Conservation (phyloP, 1,284 basidiomycete species). For the Apiotrichum veenhuisii region DNA sequence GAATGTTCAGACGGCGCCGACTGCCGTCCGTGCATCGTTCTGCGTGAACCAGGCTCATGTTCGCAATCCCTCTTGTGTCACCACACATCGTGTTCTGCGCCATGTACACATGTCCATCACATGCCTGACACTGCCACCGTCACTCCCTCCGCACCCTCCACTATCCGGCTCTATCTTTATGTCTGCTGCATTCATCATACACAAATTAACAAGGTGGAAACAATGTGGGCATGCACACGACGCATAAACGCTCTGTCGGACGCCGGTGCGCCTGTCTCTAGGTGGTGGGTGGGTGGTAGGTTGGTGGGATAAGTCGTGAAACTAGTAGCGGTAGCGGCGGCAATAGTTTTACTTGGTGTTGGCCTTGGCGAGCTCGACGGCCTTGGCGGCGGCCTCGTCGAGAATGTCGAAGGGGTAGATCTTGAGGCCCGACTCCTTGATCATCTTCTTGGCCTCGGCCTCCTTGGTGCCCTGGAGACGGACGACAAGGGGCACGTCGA, state of each 20-base stretch:
- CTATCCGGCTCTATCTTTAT: not conserved
- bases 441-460: constrained; percentile 90
- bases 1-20: too few relatives aligned
- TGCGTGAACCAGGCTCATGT: too few relatives aligned
- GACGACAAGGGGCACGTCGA: constrained; percentile 86
- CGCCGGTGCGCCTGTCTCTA: not conserved
- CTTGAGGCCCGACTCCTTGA: constrained; percentile 84
- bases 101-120: too few relatives aligned
- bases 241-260: not conserved
- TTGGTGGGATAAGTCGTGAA: not conserved
- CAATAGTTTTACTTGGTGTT: not conserved
- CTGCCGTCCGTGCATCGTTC: too few relatives aligned
- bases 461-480: constrained; percentile 97
- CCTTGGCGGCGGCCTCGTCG: constrained; percentile 66
- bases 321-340: too few relatives aligned
- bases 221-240: not conserved
- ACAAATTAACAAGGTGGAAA: not conserved
- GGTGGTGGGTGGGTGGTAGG: not conserved
- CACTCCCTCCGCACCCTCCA: too few relatives aligned
- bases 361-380: constrained; percentile 64
- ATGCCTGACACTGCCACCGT: too few relatives aligned
- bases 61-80: too few relatives aligned
- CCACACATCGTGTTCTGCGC: too few relatives aligned
- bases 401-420: constrained; percentile 59
- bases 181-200: constrained; percentile 5